Conservation (phyloP, 2,329 filamentous ascomycete genomes). For the Claviceps pusilla region DNA sequence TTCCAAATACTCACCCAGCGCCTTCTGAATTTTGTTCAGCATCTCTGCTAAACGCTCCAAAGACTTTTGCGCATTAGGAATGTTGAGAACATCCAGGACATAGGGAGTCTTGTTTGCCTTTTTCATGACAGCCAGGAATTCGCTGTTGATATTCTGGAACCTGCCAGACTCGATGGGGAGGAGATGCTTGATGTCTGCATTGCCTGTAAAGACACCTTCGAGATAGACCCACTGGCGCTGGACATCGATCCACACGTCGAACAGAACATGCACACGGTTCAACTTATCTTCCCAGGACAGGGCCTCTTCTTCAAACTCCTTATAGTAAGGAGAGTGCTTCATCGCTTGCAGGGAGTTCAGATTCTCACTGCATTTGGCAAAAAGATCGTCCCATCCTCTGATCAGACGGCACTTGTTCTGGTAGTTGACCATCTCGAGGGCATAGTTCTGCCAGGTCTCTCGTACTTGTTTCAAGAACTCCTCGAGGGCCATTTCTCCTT, state of each 20-base stretch:
- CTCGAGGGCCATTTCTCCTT: constrained; percentile 95
- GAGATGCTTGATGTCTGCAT: constrained; percentile 96
- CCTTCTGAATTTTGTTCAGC: constrained; percentile 98
- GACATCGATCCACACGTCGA: constrained; percentile 99
- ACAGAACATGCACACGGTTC: constrained; percentile 90
- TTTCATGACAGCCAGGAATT: constrained; percentile 98
- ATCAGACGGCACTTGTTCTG: constrained; percentile 97
- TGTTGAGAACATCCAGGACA: constrained; percentile 88
- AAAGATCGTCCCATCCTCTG: constrained; percentile 93
- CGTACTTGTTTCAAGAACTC: constrained; percentile 94
- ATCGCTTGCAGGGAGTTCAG: constrained; percentile 95
- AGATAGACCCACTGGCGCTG: constrained; percentile 99
- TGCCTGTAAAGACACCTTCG: constrained; percentile 96
- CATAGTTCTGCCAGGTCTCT: constrained; percentile 92
- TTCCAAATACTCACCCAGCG: constrained; percentile 93
- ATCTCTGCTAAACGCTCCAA: constrained; percentile 91
- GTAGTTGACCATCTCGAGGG: constrained; percentile 87
- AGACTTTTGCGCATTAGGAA: constrained; percentile 89
- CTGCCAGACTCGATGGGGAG: constrained; percentile 90
- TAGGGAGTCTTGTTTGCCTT: constrained; percentile 95
- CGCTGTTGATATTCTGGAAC: constrained; percentile 98
- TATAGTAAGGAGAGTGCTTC: constrained; percentile 98
- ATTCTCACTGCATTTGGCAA: constrained; percentile 96
- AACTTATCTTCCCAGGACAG: constrained; percentile 95
- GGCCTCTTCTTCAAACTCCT: constrained; percentile 96